Conservation (phyloP, 495 filamentous ascomycete species). For the Aspergillus ostianus region DNA sequence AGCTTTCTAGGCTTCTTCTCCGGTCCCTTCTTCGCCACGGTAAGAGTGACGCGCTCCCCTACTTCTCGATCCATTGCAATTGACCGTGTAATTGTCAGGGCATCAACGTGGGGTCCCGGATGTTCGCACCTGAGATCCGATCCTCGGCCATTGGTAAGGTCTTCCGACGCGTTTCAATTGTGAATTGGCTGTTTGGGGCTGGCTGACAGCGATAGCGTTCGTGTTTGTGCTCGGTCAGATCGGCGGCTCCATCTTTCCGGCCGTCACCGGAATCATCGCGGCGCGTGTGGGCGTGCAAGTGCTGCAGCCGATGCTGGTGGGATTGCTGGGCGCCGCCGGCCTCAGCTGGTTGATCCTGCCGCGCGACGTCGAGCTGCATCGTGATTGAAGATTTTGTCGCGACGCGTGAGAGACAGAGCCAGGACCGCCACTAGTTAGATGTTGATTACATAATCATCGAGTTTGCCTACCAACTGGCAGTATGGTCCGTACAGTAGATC, state of each 20-base stretch:
- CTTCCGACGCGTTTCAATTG: neutral
- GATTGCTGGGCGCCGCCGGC: slow-evolving; percentile 28
- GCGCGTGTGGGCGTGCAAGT: slow-evolving; percentile 27
- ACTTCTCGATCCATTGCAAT: neutral
- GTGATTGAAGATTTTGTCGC: neutral
- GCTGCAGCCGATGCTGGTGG: slow-evolving; percentile 34
- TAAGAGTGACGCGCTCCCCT: slow-evolving; percentile 7
- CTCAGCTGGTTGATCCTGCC: slow-evolving; percentile 32
- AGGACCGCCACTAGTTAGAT: too few species aligned
- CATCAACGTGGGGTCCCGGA: slow-evolving; percentile 30
- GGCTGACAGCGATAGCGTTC: slow-evolving; percentile 17
- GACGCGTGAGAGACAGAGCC: too few species aligned
- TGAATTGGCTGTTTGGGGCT: neutral
- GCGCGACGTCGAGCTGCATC: slow-evolving; percentile 25
- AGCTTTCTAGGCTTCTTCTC: slow-evolving; percentile 33
- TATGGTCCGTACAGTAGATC: too few species aligned
- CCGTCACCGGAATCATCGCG: slow-evolving; percentile 31
- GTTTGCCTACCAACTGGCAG: too few species aligned
- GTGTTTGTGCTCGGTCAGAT: slow-evolving; percentile 33
- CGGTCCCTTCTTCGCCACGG: slow-evolving; percentile 36
- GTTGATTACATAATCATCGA: too few species aligned
- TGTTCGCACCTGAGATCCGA: slow-evolving; percentile 27
- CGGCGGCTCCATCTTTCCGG: slow-evolving; percentile 30
- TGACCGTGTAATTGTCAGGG: slow-evolving; percentile 3
- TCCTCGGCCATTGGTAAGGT: slow-evolving; percentile 29